Conservation (phyloP, 768 basidiomycete species). For the Peribolospora baueri region DNA sequence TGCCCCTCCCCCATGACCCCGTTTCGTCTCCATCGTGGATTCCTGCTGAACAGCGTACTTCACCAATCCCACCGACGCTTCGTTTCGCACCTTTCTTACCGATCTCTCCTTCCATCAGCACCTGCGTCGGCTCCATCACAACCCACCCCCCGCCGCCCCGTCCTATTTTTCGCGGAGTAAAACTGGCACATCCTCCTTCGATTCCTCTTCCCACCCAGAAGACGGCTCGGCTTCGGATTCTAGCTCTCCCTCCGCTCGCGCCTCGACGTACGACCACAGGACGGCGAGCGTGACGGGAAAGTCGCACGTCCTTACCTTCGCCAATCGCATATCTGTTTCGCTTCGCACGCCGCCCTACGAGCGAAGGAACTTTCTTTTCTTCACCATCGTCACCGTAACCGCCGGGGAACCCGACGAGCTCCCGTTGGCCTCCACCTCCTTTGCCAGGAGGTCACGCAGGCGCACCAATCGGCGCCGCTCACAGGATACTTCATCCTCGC, state of each 20-base stretch:
- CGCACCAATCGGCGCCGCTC: not conserved
- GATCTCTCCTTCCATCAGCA: slow-evolving; percentile 91
- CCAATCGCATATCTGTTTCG: slow-evolving; percentile 74
- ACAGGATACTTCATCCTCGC: not conserved
- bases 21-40: not conserved
- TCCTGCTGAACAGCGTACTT: slow-evolving; percentile 43
- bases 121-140: slow-evolving; percentile 38
- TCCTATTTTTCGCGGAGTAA: not conserved
- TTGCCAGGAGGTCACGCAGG: not conserved
- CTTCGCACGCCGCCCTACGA: slow-evolving; percentile 74
- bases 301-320: slow-evolving; percentile 34
- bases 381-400: slow-evolving; percentile 57
- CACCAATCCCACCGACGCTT: slow-evolving; percentile 79
- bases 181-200: slow-evolving; percentile 12
- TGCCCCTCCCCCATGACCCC: not conserved
- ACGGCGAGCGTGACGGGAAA: slow-evolving; percentile 7
- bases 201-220: not conserved
- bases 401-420: slow-evolving; percentile 22
- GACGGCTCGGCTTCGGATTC: not conserved
- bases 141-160: slow-evolving; percentile 5
- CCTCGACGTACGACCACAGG: not conserved
- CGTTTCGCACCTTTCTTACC: slow-evolving; percentile 86
- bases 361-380: slow-evolving; percentile 63
- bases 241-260: not conserved
- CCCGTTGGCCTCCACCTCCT: slow-evolving; percentile 5